Percentiles rank a stretch among this genome's conserved stretches.
phyloP scores from a whole-genome alignment of 148 eudicot genomes.

The Bassia scoparia region DNA sequence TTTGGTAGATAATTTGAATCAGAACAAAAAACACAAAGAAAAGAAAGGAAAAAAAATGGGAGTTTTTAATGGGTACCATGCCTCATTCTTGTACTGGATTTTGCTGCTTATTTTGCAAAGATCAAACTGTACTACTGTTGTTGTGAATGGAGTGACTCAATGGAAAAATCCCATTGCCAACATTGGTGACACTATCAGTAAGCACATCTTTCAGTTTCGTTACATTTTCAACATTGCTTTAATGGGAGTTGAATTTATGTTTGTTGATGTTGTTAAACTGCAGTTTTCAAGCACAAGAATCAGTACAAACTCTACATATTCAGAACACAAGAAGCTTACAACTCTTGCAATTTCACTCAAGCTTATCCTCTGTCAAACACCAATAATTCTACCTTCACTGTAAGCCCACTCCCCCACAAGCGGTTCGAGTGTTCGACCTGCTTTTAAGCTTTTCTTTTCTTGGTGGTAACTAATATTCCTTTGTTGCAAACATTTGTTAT shows the following conservation, averaged over 20 bases:
- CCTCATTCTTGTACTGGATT: slow-evolving; percentile 19
- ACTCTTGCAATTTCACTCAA: slow-evolving; percentile 71
- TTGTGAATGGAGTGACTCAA: slow-evolving; percentile 73
- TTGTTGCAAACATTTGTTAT: neutral
- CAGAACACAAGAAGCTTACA: slow-evolving; percentile 55
- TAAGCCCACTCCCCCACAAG: slow-evolving; percentile 15
- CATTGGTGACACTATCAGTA: slow-evolving; percentile 77
- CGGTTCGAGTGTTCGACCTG: too few species aligned
- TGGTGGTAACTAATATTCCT: too few species aligned
- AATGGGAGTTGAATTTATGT: too few species aligned
- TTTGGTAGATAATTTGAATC: neutral
- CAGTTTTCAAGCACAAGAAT: slow-evolving; percentile 82
- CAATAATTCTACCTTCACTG: slow-evolving; percentile 43
- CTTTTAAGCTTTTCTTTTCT: too few species aligned
- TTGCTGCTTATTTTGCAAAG: slow-evolving; percentile 15
- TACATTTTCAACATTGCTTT: too few species aligned
- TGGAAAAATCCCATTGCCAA: slow-evolving; percentile 60
- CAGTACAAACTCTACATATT: slow-evolving; percentile 75
- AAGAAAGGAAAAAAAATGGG: slow-evolving; percentile 6
- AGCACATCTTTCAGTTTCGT: neutral
- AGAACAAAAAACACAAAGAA: too few species aligned
- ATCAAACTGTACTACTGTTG: slow-evolving; percentile 44
- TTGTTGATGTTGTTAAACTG: neutral
- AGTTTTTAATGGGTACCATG: neutral
- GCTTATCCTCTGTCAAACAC: slow-evolving; percentile 64